Evolutionary conservation across 1,284 basidiomycete species (phyloP), one percentile per base, ranked within the genome.

Genomic region (Phellopilus nigrolimitatus): DNA sequence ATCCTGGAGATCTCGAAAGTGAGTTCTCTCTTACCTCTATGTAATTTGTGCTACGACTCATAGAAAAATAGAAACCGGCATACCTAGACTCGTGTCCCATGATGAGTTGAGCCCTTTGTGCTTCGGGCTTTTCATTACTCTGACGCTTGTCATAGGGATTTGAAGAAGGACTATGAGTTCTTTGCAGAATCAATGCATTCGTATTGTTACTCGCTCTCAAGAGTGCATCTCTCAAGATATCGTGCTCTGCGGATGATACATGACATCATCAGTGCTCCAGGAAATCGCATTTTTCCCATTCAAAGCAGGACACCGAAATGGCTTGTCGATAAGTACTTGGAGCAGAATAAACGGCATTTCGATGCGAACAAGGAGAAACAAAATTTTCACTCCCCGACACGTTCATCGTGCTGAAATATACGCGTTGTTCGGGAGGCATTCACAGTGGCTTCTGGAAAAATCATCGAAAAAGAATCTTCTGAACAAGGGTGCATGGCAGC

Each of bases 401-500:
- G 38, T 54, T 8, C 47, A 54, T 44, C 52, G 52, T 22, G 31
- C 41, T 12, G 52, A 54, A 28, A 36, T 49, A 9, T 54, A 54
- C 30, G 25, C 38, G 9, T 13, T 45, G 15, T 34, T 54, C n/a
- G 52, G 31, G 8, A 22, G 25, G 12, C 47, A 54, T 38, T 33
- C 37, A 3, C 27, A 27, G 7, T 44, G 47, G 47, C 41, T 49
- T 39, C 13, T 17, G 33, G 25, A 36, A 8, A 49, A 44, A 36
- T 25, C 36, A 9, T 25, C 27, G 33, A 49, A 45, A 37, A 25
- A 24, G 12, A 49, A 34, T 10, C 30, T 47, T 31, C 33, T 54
- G 13, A 42, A 49, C 25, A 27, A 13, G 9, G n/a, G 10, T 7
- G 21, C 47, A 7, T 49, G 47, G 42, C 17, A 25, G 13, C 8